Conservation (phyloP, 2,329 filamentous ascomycete genomes). For the Claviceps sp. region DNA sequence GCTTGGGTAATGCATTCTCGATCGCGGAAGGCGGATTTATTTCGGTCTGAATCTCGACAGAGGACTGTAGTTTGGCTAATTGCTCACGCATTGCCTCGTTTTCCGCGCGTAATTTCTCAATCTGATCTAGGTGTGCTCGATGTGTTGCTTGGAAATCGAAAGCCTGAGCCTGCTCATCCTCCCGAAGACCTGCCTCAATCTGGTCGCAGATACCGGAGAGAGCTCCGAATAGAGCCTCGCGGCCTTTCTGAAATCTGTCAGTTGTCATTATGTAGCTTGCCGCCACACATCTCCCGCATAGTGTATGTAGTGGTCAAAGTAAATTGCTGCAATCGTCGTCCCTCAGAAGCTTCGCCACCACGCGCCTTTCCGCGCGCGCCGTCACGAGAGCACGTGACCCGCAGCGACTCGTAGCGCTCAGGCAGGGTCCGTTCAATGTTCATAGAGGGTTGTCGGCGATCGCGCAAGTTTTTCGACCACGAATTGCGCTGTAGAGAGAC, state of each 20-base stretch:
- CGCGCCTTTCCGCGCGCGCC: background rate
- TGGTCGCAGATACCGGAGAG: conserved; percentile 25
- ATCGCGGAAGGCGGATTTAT: background rate
- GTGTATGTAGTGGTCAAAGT: background rate
- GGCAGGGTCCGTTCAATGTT: no score
- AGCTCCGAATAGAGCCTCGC: conserved; percentile 26
- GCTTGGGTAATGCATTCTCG: background rate
- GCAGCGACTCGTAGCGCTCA: no score
- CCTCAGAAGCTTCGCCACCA: background rate
- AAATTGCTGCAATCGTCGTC: background rate
- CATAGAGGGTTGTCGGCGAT: background rate
- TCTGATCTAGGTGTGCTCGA: conserved; percentile 10
- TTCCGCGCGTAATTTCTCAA: conserved; percentile 26
- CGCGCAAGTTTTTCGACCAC: no score
- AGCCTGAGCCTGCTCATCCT: background rate
- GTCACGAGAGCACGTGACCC: background rate
- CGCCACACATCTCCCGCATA: background rate
- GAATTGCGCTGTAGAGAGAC: no score
- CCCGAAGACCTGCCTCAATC: conserved; percentile 13
- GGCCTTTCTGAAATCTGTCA: conserved; percentile 24
- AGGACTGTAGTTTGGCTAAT: conserved; percentile 10
- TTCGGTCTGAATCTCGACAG: background rate
- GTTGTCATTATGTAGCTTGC: conserved; percentile 21
- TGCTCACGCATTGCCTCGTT: conserved; percentile 27
- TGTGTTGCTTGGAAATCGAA: background rate